Evolutionary conservation across 78 protist genomes (phyloP).

Genomic region (Planoprotostelium fungivorum): DNA sequence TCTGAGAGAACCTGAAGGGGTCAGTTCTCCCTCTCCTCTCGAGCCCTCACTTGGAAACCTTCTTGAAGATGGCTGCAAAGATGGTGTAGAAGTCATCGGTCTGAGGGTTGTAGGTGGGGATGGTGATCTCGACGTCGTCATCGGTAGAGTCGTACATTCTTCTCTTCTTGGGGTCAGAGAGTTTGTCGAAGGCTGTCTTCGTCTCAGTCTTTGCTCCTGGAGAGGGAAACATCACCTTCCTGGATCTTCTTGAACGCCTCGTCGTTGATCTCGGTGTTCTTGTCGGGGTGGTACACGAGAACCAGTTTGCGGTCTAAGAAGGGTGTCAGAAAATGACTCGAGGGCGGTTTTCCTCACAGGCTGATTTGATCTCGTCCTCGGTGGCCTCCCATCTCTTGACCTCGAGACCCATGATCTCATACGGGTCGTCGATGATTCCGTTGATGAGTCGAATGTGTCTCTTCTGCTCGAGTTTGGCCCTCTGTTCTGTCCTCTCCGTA

Average conservation of each 20-base stretch:
- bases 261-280: constrained; percentile 62
- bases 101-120: constrained; percentile 18
- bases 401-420: constrained; percentile 77
- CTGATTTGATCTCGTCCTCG: constrained; percentile 69
- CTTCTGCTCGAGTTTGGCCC: neutral
- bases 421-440: constrained; percentile 42
- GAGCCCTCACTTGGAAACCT: constrained; percentile 28
- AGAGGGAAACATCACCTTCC: constrained; percentile 4
- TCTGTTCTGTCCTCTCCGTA: neutral
- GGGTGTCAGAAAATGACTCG: neutral
- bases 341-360: constrained; percentile 12
- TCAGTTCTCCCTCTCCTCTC: no score
- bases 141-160: constrained; percentile 82
- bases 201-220: neutral
- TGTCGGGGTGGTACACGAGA: constrained; percentile 82
- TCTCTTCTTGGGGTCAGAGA: constrained; percentile 53
- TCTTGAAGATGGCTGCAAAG: constrained; percentile 61
- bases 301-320: constrained; percentile 33
- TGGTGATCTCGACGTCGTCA: constrained; percentile 39
- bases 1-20: constrained; percentile 5
- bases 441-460: neutral
- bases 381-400: constrained; percentile 70
- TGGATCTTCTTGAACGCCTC: constrained; percentile 68
- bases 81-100: constrained; percentile 45
- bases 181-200: constrained; percentile 60